Evolutionary conservation across 352 stramenopile genomes (phyloP), one percentile per base, ranked within the genome.

Genomic region (Globisporangium ultimum): DNA sequence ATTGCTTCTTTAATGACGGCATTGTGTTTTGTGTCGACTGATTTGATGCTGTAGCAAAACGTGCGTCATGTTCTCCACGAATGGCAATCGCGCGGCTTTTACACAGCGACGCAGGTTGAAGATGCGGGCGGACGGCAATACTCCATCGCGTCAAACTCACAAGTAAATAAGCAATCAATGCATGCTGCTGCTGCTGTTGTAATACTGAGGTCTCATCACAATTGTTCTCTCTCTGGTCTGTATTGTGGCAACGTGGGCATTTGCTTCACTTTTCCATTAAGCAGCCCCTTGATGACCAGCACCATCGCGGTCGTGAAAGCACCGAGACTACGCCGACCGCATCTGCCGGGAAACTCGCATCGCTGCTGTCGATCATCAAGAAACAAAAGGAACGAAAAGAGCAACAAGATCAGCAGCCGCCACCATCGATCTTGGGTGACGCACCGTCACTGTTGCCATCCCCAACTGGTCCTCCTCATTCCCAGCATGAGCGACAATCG

Each of bases 311-410:
- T 8, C 12, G 40, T n/a, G 40, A 45, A n/a, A 45, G 40, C 40
- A 2, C 55, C 49, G 78, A 78, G 58, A 52, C 63, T 3, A 78
- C 76, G 21, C 63, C 74, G 6, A 76, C 65, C 21, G 58, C 74
- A 0, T 85, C 74, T 3, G 53, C 74, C 8, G 78, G 78, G 38
- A 87, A 88, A 22, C 59, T 95, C 24, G 80, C 85, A 9, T 93
- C 83, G 38, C 63, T 95, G 45, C 55, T 95, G 36, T 91, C 81
- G 11, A 90, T 92, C 41, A 79, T 93, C 62, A 93, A 93, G 68
- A 87, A 91, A 49, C 83, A 89, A 53, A 91, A 91, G 45, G 80
- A 86, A 40, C 59, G 77, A 36, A 69, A 75, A 17, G 62, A 80
- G 24, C 58, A 64, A 50, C 21, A 68, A 40, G 21, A 61, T 17